phyloP scores from a whole-genome alignment of 805 yeast species.

The Candida namnaoensis region DNA sequence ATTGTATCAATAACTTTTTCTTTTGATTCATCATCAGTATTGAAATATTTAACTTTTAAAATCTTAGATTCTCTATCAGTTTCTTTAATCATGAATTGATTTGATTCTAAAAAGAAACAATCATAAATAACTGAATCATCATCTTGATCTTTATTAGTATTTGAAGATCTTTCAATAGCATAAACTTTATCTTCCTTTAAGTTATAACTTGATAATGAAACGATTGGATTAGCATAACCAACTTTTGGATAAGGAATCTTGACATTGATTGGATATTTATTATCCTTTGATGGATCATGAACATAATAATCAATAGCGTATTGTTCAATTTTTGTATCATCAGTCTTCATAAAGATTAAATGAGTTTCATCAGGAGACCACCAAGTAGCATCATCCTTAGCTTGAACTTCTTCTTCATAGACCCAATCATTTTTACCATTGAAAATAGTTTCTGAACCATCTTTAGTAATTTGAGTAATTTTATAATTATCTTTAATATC shows the following conservation, averaged over 20 bases:
- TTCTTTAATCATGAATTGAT: constrained; percentile 41
- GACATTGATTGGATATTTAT: constrained; percentile 50
- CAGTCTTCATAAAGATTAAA: constrained; percentile 53
- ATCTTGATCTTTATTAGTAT: constrained; percentile 22
- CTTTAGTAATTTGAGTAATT: constrained; percentile 42
- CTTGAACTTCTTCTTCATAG: constrained; percentile 83
- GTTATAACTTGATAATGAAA: constrained; percentile 40
- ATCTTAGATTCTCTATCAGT: constrained; percentile 63
- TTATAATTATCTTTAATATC: constrained; percentile 19
- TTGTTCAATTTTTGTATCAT: constrained; percentile 65
- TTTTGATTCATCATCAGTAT: constrained; percentile 17
- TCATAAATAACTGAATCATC: constrained; percentile 55
- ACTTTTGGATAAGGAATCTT: constrained; percentile 76
- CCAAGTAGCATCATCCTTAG: constrained; percentile 66
- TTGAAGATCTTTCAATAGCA: constrained; percentile 18
- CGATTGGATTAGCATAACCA: constrained; percentile 68
- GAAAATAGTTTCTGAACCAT: constrained; percentile 59
- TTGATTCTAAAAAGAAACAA: constrained; percentile 53
- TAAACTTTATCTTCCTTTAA: constrained; percentile 19
- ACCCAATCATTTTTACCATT: constrained; percentile 94
- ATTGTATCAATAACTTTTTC: constrained; percentile 23
- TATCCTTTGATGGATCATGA: constrained; percentile 32
- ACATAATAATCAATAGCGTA: constrained; percentile 70
- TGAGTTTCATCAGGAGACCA: constrained; percentile 75
- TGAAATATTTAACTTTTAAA: constrained; percentile 41